Evolutionary conservation across 257 asterid species (phyloP), one percentile per base, ranked within the genome.

Genomic region (Salvia hispanica): DNA sequence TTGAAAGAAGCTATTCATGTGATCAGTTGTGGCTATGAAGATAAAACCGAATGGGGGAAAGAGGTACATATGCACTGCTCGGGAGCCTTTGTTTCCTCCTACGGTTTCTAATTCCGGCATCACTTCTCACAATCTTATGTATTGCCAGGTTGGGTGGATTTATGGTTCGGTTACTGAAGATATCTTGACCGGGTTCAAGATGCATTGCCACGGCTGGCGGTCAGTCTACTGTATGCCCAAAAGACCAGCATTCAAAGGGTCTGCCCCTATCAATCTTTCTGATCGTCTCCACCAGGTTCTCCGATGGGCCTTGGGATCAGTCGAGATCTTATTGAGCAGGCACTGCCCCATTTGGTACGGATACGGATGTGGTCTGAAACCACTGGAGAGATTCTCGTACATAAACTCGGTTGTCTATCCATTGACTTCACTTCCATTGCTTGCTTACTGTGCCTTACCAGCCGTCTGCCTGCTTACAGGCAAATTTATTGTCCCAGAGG

Each of bases 281-380:
- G 98, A 92, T 79, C 98, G 98, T 82, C 73, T 92, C 78, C 97
- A 92, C 73, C 98, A 92, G 58, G 98, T 92, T 69, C 97, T 92
- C 59, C 96, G 98, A 9, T 92, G 98, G 98, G 97, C 98, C 7
- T 81, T 92, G 81, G 98, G 98, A 16, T 92, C 98, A 4, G 97
- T 92, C 12, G 98, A 92, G 60, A 92, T 92, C 70, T 62, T 92
- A 18, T 73, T 90, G 84, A 92, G 98, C 76, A 85, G 88, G 63
- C 98, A 93, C 66, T 93, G 98, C 72, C 98, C 98, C 3, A 85
- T 93, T 67, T 93, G 98, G 98, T 93, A 93, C 47, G 98, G 98
- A 44, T 93, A 88, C 44, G 95, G 98, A 4, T 88, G 97, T 71
- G 98, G 98, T 34, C 82, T 93, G 78, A 93, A 93, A 74, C 96